Evolutionary conservation across 164 flowering plant species (phyloP).

Genomic region (Aristolochia fimbriata): DNA sequence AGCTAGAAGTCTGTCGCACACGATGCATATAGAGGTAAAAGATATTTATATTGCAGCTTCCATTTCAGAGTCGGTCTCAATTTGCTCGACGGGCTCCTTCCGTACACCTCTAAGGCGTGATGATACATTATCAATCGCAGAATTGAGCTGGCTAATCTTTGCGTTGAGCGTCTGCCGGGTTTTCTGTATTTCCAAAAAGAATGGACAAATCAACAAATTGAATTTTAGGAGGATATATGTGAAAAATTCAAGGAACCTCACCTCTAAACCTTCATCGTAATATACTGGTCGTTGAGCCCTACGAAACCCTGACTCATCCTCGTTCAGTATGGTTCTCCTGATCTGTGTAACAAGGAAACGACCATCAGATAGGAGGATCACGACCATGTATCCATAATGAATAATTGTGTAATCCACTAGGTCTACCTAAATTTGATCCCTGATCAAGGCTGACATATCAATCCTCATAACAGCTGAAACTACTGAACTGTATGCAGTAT

Average conservation of each 20-base stretch:
- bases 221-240: not conserved
- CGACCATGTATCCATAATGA: no score
- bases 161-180: slow-evolving; percentile 69
- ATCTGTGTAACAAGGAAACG: slow-evolving; percentile 32
- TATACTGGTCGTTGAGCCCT: slow-evolving; percentile 65
- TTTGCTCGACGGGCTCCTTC: slow-evolving; percentile 35
- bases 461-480: no score
- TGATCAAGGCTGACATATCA: no score
- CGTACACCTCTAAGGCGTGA: slow-evolving; percentile 64
- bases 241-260: slow-evolving; percentile 7
- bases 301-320: slow-evolving; percentile 80
- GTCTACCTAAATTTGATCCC: no score
- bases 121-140: slow-evolving; percentile 86
- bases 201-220: not conserved
- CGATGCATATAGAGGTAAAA: not conserved
- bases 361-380: no score
- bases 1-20: no score
- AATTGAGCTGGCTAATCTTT: slow-evolving; percentile 73
- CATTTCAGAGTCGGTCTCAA: slow-evolving; percentile 46
- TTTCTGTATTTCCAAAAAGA: slow-evolving; percentile 35
- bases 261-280: slow-evolving; percentile 91
- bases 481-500: no score
- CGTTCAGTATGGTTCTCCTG: slow-evolving; percentile 73
- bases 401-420: no score
- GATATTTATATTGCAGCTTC: slow-evolving; percentile 40